Percentiles rank a stretch among this genome's conserved stretches.
These are phyloP conservation scores for Globisporangium echinulatum DNA, from an alignment of 352 stramenopile genomes.

Conservation along the genomic window DNA sequence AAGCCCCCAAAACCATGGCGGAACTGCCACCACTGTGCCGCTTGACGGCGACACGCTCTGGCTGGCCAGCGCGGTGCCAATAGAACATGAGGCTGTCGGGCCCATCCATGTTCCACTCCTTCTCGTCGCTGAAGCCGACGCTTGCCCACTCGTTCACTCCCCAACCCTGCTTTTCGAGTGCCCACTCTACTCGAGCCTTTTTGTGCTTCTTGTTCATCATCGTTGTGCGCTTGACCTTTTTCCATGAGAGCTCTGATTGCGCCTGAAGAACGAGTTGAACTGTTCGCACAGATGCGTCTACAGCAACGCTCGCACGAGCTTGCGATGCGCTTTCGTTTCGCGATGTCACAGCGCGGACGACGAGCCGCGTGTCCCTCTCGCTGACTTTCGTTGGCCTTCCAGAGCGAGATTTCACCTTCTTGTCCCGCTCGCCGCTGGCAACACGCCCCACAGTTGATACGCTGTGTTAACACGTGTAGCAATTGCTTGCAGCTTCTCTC, in stretches of 20 bases:
- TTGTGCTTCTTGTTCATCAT: not conserved
- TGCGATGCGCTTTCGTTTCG: not conserved
- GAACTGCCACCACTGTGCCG: not conserved
- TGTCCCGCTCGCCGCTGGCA: too few species aligned
- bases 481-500: too few species aligned
- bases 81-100: not conserved
- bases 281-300: not conserved
- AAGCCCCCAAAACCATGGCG: too few species aligned
- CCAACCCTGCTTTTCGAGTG: too few species aligned
- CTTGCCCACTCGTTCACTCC: too few species aligned
- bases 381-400: not conserved
- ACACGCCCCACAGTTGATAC: too few species aligned
- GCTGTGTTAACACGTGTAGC: too few species aligned
- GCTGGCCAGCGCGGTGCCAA: not conserved
- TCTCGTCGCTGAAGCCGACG: too few species aligned
- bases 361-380: not conserved
- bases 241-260: not conserved
- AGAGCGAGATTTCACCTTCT: too few species aligned
- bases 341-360: not conserved
- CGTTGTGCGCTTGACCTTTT: not conserved
- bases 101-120: not conserved
- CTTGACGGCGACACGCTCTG: not conserved
- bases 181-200: not conserved
- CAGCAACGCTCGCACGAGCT: not conserved
- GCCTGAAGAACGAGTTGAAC: not conserved